Evolutionary conservation across 2,329 filamentous ascomycete species (phyloP).

Genomic region (Paraconiothyrium sp.): DNA sequence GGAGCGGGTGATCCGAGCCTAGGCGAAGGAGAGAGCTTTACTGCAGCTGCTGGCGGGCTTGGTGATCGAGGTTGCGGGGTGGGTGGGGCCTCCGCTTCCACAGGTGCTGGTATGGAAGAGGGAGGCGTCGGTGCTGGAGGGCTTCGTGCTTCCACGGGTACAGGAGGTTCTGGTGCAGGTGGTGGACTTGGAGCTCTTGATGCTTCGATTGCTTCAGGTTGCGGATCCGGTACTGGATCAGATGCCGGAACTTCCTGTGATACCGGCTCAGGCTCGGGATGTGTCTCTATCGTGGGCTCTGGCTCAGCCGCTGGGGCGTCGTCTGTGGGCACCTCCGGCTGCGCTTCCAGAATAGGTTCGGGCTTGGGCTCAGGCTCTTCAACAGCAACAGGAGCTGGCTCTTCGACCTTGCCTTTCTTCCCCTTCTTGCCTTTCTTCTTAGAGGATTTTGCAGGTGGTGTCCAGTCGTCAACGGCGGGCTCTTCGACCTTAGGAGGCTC

Average conservation of each 20-base stretch:
- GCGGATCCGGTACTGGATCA: conserved; percentile 1
- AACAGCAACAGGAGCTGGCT: neutral
- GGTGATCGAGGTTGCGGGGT: neutral
- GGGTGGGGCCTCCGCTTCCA: neutral
- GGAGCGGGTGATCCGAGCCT: neutral
- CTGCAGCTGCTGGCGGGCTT: conserved; percentile 1
- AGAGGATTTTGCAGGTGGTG: conserved; percentile 7
- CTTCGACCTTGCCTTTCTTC: conserved; percentile 14
- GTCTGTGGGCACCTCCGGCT: neutral
- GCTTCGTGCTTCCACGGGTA: conserved; percentile 5
- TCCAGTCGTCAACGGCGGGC: conserved; percentile 21
- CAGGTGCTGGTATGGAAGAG: neutral
- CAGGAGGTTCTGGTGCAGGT: conserved; percentile 17
- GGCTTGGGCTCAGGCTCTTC: neutral
- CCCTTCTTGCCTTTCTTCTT: conserved; percentile 15
- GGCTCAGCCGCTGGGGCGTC: neutral
- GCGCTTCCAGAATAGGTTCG: conserved; percentile 2
- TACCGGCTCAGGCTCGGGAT: neutral
- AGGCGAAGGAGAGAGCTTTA: conserved; percentile 1
- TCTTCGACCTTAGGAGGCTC: conserved; percentile 20
- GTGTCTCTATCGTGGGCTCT: neutral
- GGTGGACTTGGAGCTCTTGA: neutral
- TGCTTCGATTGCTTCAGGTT: conserved; percentile 2
- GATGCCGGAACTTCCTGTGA: neutral
- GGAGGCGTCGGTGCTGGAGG: conserved; percentile 5